Base-by-base conservation (phyloP, 192 early-diverging fungal genomes). In the Backusella liffmaniae region DNA sequence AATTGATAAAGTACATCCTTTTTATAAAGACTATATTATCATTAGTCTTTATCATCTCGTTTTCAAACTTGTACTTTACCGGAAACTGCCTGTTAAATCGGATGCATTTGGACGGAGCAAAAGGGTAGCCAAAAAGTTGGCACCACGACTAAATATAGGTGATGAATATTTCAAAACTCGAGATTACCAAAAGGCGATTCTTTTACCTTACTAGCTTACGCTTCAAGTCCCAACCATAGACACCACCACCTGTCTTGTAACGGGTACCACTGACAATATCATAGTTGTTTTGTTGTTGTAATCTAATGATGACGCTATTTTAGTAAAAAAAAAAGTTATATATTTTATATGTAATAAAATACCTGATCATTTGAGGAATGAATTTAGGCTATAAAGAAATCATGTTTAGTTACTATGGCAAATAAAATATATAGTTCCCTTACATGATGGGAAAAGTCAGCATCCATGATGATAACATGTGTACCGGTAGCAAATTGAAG, bases 371-470 rank as follows among this genome's bases (percentile, higher is more conserved):
- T 78, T 97, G 89, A 29, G 97, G 94, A 62, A 99, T 99, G 69
- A 96, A 97, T 84, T 97, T 97, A 53, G 97, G 97, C 94, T 96
- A 66, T 41, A 46, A 49, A 56, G 8, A 34, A 37, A 53, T 13
- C 18, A 65, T 37, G 9, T 37, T 39, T 39, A 39, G 37, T 39
- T 39, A 10, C 37, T 0, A 39, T 39, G 37, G 10, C 37, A 32
- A 32, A 32, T 2, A 32, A 32, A 2, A 32, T 32, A 32, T 32
- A 9, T n/a, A n/a, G n/a, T n/a, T n/a, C 23, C 59, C 77, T 82
- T 91, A 96, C 94, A 78, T 99, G 97, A 82, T 99, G 97, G 30
- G 96, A 98, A 91, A 99, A 96, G 80, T 99, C 97, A 26, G 97
- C 96, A 78, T 99, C 97, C 96, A 99, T 94, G 80, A 99, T 98